Evolutionary conservation across 2,329 filamentous ascomycete species (phyloP).

Genomic region (Penicillium decumbens): DNA sequence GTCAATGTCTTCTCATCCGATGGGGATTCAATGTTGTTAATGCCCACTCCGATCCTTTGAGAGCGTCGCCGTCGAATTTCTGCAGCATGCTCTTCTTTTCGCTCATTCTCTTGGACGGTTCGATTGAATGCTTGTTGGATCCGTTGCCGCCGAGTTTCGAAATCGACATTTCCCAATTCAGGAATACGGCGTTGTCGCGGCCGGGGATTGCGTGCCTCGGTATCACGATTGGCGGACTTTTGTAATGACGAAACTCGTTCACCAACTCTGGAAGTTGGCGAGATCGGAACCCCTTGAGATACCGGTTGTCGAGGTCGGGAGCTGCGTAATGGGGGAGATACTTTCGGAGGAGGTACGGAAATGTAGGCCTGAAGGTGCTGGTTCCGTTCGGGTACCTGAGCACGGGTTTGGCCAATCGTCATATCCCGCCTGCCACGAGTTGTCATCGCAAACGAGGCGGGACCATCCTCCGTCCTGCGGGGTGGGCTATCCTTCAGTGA

Average conservation of each 20-base stretch:
- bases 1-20: constrained; percentile 21
- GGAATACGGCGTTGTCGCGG: constrained; percentile 46
- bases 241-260: constrained; percentile 52
- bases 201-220: constrained; percentile 30
- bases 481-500: constrained; percentile 29
- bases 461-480: constrained; percentile 24
- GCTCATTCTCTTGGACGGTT: constrained; percentile 65
- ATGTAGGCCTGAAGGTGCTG: constrained; percentile 69
- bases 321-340: constrained; percentile 73
- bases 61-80: constrained; percentile 45
- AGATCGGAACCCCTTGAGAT: constrained; percentile 66
- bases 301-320: constrained; percentile 77
- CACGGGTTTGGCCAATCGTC: constrained; percentile 31
- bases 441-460: constrained; percentile 29
- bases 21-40: constrained; percentile 23
- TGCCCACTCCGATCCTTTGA: constrained; percentile 45
- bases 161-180: constrained; percentile 73
- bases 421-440: constrained; percentile 35
- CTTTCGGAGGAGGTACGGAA: constrained; percentile 62
- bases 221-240: constrained; percentile 33
- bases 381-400: constrained; percentile 47
- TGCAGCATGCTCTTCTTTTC: constrained; percentile 55
- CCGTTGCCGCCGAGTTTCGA: constrained; percentile 72
- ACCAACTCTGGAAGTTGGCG: constrained; percentile 61
- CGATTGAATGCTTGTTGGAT: constrained; percentile 83